Evolutionary conservation across 2,329 filamentous ascomycete species (phyloP).

Genomic region (Aspergillus unguis): DNA sequence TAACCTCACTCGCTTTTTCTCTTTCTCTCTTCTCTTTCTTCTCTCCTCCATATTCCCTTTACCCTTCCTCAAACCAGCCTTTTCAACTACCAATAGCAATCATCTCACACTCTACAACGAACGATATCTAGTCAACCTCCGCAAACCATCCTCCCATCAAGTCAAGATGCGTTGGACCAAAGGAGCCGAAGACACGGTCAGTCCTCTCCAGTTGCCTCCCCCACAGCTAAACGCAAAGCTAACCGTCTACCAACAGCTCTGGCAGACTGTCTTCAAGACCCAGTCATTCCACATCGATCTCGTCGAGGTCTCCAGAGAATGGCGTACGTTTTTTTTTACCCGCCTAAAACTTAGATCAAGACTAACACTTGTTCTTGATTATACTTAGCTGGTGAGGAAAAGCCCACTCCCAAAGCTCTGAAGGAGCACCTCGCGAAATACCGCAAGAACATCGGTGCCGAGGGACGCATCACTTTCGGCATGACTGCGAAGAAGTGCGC

Average conservation of each 20-base stretch:
- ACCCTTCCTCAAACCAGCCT: neutral
- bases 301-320: slow-evolving; percentile 4
- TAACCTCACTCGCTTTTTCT: neutral
- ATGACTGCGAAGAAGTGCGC: slow-evolving; percentile 4
- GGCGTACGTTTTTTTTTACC: slow-evolving; percentile 4
- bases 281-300: slow-evolving; percentile 14
- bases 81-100: neutral
- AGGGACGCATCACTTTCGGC: slow-evolving; percentile 9
- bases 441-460: slow-evolving; percentile 8
- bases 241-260: slow-evolving; percentile 10
- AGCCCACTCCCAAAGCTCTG: slow-evolving; percentile 14
- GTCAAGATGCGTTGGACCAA: slow-evolving; percentile 9
- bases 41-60: neutral
- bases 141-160: neutral
- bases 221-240: neutral
- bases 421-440: slow-evolving; percentile 14
- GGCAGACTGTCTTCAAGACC: slow-evolving; percentile 16
- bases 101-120: neutral
- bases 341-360: neutral
- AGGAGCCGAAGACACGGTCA: slow-evolving; percentile 8
- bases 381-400: slow-evolving; percentile 10
- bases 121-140: neutral
- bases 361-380: neutral
- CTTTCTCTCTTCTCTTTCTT: neutral
- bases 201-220: neutral